phyloP scores from a whole-genome alignment of 2,329 filamentous ascomycete genomes.

The Thelonectria discophora region DNA sequence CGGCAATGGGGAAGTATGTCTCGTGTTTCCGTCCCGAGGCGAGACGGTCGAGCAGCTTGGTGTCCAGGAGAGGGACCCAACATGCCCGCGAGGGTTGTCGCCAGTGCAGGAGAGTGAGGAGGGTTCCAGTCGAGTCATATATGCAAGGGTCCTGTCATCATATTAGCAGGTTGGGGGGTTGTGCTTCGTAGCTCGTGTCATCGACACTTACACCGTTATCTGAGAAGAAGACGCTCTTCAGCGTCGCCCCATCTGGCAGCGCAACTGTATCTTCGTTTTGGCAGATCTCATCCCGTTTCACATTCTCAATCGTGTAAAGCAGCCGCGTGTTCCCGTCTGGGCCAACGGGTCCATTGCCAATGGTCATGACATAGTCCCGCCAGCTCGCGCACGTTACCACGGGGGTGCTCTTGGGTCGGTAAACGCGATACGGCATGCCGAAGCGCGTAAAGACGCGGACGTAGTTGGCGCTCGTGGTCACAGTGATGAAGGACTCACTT shows the following conservation, averaged over 20 bases:
- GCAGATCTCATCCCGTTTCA: conserved; percentile 92
- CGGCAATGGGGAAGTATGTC: conserved; percentile 93
- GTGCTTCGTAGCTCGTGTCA: neutral
- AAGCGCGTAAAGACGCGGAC: conserved; percentile 93
- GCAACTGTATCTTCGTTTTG: conserved; percentile 94
- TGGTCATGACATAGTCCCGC: conserved; percentile 94
- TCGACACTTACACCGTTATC: conserved; percentile 76
- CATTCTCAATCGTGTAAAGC: conserved; percentile 91
- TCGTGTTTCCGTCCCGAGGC: conserved; percentile 87
- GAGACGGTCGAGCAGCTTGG: conserved; percentile 81
- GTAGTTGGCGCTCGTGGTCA: conserved; percentile 86
- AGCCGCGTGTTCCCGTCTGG: conserved; percentile 81
- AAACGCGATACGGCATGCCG: conserved; percentile 87
- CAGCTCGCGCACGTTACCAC: conserved; percentile 94
- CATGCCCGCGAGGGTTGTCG: conserved; percentile 82
- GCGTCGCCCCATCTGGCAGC: conserved; percentile 74
- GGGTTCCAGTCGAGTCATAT: conserved; percentile 90
- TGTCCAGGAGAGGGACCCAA: conserved; percentile 95
- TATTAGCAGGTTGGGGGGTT: conserved; percentile 9
- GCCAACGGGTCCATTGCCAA: conserved; percentile 89
- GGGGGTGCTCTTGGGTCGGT: conserved; percentile 88
- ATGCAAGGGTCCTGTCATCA: conserved; percentile 82
- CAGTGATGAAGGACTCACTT: conserved; percentile 89
- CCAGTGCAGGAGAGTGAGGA: conserved; percentile 92
- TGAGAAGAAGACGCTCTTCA: conserved; percentile 91